Evolutionary conservation across 805 yeast genomes (phyloP), one percentile per base, ranked within the genome.

Genomic region (Komagataella phaffii): DNA sequence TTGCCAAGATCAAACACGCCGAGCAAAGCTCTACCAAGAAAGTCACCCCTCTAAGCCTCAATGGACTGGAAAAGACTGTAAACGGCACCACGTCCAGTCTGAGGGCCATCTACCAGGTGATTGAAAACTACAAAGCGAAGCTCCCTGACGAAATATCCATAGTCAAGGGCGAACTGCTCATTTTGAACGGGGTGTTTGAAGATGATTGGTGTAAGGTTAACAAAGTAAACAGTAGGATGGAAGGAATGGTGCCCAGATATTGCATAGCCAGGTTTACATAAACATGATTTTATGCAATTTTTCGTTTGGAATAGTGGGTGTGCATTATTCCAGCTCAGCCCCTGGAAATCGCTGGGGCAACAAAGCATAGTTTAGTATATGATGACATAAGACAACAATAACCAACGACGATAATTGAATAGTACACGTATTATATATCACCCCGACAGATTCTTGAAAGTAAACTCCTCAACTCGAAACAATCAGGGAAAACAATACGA

Each of bases 151-250:
- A 55, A 21, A 18, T 54, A 6, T 36, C 47, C 7, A 17, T 55
- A 6, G 14, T 14, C 17, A 14, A 50, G 6, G 55, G 56, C 3
- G 57, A 55, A 40, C 14, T 43, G 3, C 47, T 45, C 6, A 5
- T 10, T 10, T n/a, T 52, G 6, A 8, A 30, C 12, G 40, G 44
- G 12, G 24, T 17, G n/a, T 49, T 46, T 48, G 52, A 50, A 17
- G 58, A 55, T 30, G 55, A 55, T 6, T 55, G 58, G 58, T 53
- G 56, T 40, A 18, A 47, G 23, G 45, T 51, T 3, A 49, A 51
- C 7, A 50, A 46, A 23, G 47, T 51, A 6, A 36, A 10, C 6
- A 48, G 21, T 21, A 30, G 10, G 19, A 8, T n/a, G 17, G 17
- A n/a, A 3, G 57, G 57, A 2, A 24, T 55, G 23, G 53, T 55